Conservation (phyloP, 257 asterid genomes). For the Solanum arcanum region DNA sequence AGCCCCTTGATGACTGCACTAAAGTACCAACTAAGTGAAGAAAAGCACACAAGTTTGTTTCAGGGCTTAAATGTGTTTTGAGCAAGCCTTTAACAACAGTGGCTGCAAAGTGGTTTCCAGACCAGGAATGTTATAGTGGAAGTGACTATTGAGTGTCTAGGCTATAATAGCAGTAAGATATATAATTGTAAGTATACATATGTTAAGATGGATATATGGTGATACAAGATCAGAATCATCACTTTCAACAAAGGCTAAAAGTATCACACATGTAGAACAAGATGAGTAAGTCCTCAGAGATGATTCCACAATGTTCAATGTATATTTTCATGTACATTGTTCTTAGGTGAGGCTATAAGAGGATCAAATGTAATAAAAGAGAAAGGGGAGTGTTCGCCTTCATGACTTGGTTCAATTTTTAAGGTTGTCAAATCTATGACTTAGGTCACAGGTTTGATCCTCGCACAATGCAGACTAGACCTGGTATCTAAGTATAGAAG, state of each 20-base stretch:
- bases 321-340: not conserved
- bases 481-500: not conserved
- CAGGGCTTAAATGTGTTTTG: not conserved
- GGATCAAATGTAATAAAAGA: not conserved
- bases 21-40: not conserved
- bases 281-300: not conserved
- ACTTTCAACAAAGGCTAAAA: not conserved
- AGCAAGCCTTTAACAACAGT: not conserved
- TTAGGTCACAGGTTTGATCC: not conserved
- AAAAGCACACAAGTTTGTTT: not conserved
- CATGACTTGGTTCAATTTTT: not conserved
- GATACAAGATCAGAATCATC: not conserved
- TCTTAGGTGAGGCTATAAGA: not conserved
- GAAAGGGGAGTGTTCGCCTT: not conserved
- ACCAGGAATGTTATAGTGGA: not conserved
- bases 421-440: not conserved
- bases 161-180: not conserved
- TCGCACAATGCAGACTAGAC: not conserved
- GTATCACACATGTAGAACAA: not conserved
- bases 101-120: not conserved
- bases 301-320: not conserved
- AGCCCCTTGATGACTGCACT: not conserved
- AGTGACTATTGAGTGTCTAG: not conserved
- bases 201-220: not conserved
- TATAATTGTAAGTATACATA: not conserved